A percentile compares a stretch with the other conserved stretches of the same genome.
Conservation (phyloP, 192 early-diverging fungal species). For the Coemansia sp. region DNA sequence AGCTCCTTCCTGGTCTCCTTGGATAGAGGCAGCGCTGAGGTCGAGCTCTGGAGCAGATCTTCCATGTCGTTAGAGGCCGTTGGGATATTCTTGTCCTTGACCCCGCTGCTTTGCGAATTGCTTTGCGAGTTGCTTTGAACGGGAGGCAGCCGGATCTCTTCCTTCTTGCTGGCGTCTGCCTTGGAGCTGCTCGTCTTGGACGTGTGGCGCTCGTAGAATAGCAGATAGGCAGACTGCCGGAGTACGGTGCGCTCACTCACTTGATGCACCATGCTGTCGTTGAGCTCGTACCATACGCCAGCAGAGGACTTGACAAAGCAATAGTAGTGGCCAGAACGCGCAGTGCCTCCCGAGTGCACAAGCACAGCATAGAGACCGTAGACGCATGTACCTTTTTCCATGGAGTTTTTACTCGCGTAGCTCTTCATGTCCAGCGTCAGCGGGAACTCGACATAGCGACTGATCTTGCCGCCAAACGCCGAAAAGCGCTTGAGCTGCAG, state of each 20-base stretch:
- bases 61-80: constrained; percentile 45
- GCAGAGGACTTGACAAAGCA: constrained; percentile 76
- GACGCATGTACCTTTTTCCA: constrained; percentile 51
- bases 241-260: constrained; percentile 71
- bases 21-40: background rate
- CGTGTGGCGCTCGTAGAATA: constrained; percentile 70
- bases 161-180: background rate
- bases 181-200: constrained; percentile 2
- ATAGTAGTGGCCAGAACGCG: constrained; percentile 85
- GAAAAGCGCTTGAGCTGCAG: constrained; percentile 89
- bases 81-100: background rate
- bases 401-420: constrained; percentile 50
- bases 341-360: constrained; percentile 72
- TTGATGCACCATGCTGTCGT: constrained; percentile 71
- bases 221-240: constrained; percentile 75
- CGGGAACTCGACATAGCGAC: constrained; percentile 61
- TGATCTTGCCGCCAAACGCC: constrained; percentile 65
- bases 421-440: constrained; percentile 61
- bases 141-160: background rate
- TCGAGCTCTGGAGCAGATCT: constrained; percentile 10
- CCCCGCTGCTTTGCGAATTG: background rate
- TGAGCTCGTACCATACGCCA: constrained; percentile 79
- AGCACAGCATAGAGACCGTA: constrained; percentile 79
- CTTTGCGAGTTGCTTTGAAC: background rate
- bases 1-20: constrained; percentile 22